phyloP scores from a whole-genome alignment of 257 asterid genomes.

The Salvia miltiorrhiza region DNA sequence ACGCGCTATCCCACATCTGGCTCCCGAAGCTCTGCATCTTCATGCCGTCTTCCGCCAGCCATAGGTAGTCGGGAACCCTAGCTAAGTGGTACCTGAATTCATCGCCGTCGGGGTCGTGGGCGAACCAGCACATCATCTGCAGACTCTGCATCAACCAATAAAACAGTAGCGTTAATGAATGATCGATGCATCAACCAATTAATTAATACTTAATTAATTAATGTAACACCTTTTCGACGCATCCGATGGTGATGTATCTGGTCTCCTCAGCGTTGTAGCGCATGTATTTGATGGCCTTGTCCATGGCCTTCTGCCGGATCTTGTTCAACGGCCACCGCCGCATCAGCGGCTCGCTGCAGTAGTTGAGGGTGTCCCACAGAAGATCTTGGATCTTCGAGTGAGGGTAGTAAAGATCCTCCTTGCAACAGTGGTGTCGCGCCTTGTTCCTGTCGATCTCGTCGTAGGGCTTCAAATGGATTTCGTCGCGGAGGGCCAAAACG shows the following conservation, averaged over 20 bases:
- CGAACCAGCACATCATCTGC: constrained; percentile 90
- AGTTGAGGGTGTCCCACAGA: constrained; percentile 57
- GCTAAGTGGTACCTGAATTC: constrained; percentile 75
- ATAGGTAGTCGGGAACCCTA: constrained; percentile 70
- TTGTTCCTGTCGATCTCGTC: constrained; percentile 68
- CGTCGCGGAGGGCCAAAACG: constrained; percentile 58
- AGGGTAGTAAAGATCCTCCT: constrained; percentile 72
- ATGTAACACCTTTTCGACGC: no score
- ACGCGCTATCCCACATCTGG: constrained; percentile 64
- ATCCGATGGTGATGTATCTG: constrained; percentile 26
- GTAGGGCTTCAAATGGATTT: constrained; percentile 55
- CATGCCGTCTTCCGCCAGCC: constrained; percentile 96
- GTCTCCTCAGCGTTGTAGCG: constrained; percentile 49
- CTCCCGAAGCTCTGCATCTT: constrained; percentile 86
- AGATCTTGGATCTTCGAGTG: constrained; percentile 60
- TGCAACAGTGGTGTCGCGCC: constrained; percentile 73
- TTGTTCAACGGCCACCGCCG: constrained; percentile 69
- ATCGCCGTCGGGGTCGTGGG: constrained; percentile 59
- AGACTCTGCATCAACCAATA: constrained; percentile 41
- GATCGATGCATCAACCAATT: no score
- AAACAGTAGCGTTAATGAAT: no score
- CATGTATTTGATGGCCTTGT: constrained; percentile 58
- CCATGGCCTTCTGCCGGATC: constrained; percentile 52
- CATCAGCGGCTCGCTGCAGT: constrained; percentile 60
- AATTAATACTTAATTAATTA: no score